A percentile compares a stretch with the other conserved stretches of the same genome.
Evolutionary conservation across 495 filamentous ascomycete genomes (phyloP).

Genomic region (Tuber calosporum): DNA sequence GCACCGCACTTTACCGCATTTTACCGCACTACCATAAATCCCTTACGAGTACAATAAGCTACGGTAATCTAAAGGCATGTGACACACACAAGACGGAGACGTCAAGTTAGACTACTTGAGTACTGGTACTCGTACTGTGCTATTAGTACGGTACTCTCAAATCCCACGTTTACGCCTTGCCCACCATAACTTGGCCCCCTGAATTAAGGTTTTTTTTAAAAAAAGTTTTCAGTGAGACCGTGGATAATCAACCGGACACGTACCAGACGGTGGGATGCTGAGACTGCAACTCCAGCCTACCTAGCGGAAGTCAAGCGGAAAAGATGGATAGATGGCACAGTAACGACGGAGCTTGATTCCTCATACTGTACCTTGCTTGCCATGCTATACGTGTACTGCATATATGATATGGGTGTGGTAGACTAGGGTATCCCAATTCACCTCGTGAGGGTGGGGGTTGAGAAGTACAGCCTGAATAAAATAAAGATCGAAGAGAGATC

Average conservation of each 20-base stretch:
- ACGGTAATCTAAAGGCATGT: neutral
- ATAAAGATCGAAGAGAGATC: neutral
- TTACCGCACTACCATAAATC: neutral
- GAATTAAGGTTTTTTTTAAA: neutral
- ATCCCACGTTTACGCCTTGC: neutral
- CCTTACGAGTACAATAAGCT: neutral
- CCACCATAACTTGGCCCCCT: neutral
- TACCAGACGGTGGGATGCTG: neutral
- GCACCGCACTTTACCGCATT: neutral
- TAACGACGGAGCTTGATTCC: neutral
- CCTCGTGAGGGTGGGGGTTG: neutral
- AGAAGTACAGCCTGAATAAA: neutral
- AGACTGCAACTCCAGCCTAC: neutral
- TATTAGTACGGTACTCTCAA: neutral
- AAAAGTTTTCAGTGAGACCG: neutral
- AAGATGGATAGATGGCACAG: neutral
- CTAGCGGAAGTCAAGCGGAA: neutral
- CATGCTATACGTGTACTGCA: neutral
- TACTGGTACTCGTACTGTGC: no score
- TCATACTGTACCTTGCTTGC: neutral
- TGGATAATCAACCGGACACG: neutral
- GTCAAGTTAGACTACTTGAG: neutral
- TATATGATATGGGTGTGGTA: neutral
- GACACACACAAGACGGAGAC: neutral
- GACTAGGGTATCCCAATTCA: neutral